Percentiles rank a stretch among this genome's conserved stretches.
Conservation (phyloP, 768 basidiomycete species). For the Pulveroboletus sp. region DNA sequence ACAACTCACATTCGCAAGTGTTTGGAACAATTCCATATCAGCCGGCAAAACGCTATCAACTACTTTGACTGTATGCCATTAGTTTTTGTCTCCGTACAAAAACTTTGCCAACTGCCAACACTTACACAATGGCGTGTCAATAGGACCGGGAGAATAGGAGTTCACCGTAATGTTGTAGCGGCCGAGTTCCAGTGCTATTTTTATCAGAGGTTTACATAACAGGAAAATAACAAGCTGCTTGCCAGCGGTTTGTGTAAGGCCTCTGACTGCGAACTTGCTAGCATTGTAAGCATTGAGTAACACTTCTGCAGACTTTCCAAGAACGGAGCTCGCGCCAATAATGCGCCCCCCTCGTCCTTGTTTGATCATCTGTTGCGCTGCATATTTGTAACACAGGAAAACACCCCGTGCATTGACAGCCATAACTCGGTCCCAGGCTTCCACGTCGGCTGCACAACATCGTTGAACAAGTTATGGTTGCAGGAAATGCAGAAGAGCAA, state of each 20-base stretch:
- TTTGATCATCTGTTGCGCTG: no score
- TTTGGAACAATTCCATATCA: neutral
- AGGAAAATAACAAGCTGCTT: neutral
- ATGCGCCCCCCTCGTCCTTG: no score
- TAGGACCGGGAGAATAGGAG: constrained; percentile 35
- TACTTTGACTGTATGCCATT: no score
- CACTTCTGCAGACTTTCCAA: constrained; percentile 27
- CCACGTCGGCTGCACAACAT: neutral
- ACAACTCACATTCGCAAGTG: neutral
- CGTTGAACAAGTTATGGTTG: neutral
- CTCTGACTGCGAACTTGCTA: constrained; percentile 36
- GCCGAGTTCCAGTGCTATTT: constrained; percentile 25
- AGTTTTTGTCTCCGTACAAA: neutral
- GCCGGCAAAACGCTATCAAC: neutral
- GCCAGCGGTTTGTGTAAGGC: constrained; percentile 38
- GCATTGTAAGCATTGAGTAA: constrained; percentile 5
- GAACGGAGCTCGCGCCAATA: constrained; percentile 27
- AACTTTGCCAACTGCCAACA: neutral
- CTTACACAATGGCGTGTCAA: constrained; percentile 30
- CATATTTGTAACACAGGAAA: constrained; percentile 39
- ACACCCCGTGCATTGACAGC: constrained; percentile 35
- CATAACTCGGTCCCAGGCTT: constrained; percentile 22
- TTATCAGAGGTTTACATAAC: no score
- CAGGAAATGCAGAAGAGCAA: neutral
- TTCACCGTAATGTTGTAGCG: constrained; percentile 35